Conservation (phyloP, 2,329 filamentous ascomycete genomes). For the Ceratocystis alfenasii region DNA sequence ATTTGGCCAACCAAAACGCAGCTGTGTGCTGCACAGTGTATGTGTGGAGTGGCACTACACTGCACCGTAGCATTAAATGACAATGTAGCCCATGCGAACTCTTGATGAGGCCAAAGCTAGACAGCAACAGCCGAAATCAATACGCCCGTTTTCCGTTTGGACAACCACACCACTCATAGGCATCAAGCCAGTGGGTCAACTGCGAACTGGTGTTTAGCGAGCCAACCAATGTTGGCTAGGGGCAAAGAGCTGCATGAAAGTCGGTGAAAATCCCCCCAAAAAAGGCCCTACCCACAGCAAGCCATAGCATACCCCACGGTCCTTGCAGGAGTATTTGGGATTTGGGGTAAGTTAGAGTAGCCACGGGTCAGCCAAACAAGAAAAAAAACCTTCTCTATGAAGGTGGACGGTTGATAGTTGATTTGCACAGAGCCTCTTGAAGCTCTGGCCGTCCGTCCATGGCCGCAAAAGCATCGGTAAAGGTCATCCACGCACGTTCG, state of each 20-base stretch:
- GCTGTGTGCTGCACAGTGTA: neutral
- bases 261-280: conserved; percentile 1
- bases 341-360: conserved; percentile 8
- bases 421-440: conserved; percentile 72
- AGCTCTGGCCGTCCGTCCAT: conserved; percentile 74
- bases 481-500: conserved; percentile 80
- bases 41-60: neutral
- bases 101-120: neutral
- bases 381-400: conserved; percentile 18
- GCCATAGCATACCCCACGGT: neutral
- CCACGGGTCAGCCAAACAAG: too few species aligned
- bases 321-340: neutral
- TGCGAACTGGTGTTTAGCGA: neutral
- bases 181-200: neutral
- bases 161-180: neutral
- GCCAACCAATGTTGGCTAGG: neutral
- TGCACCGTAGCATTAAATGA: neutral
- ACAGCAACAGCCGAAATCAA: neutral
- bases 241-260: neutral
- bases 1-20: neutral
- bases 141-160: neutral
- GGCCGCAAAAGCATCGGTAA: conserved; percentile 64
- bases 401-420: conserved; percentile 46
- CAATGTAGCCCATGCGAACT: neutral
- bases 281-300: conserved; percentile 4